Percentiles rank a stretch among this genome's conserved stretches.
phyloP scores from a whole-genome alignment of 257 asterid genomes.

The Salvia hispanica region DNA sequence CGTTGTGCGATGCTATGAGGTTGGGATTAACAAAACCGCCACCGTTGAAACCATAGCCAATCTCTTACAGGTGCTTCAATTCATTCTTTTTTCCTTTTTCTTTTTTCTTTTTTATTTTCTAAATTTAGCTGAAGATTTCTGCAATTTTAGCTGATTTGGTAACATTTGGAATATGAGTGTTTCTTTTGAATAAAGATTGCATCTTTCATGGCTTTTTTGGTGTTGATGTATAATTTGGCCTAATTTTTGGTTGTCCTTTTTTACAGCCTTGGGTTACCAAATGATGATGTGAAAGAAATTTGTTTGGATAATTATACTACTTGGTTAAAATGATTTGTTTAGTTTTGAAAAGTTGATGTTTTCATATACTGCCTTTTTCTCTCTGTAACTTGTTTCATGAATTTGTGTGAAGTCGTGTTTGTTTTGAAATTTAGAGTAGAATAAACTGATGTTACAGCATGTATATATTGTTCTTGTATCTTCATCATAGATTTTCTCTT shows the following conservation, averaged over 20 bases:
- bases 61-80: constrained; percentile 78
- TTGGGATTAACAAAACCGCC: constrained; percentile 88
- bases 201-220: constrained; percentile 18
- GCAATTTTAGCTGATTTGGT: constrained; percentile 11
- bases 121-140: constrained; percentile 25
- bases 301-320: neutral
- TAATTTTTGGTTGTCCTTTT: neutral
- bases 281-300: neutral
- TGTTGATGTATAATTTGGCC: neutral
- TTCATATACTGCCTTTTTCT: neutral
- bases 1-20: constrained; percentile 90
- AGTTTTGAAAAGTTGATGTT: neutral
- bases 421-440: neutral
- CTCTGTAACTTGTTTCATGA: neutral
- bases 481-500: neutral
- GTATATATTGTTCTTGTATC: no score
- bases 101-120: no score
- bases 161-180: constrained; percentile 20
- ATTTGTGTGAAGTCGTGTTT: neutral
- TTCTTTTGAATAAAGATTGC: constrained; percentile 10
- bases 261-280: neutral
- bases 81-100: neutral
- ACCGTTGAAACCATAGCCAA: constrained; percentile 95
- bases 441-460: neutral
- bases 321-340: neutral